Evolutionary conservation across 352 stramenopile genomes (phyloP), one percentile per base, ranked within the genome.

Genomic region (Phytophthora pistaciae): DNA sequence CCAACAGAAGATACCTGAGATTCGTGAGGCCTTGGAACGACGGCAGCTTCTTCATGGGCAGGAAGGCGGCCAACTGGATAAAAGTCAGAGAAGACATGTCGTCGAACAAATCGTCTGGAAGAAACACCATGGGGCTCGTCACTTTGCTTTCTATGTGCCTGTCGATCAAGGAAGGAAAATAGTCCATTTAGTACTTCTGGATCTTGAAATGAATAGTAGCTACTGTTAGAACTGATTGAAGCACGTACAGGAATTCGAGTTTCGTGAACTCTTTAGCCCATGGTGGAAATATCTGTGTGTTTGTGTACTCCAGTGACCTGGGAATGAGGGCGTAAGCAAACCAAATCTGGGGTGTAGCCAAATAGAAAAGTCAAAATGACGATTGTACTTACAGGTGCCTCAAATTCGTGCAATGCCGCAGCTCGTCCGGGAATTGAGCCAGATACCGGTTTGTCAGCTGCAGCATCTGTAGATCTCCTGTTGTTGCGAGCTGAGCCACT

Each of bases 221-320:
- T n/a, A n/a, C n/a, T n/a, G n/a, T n/a, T n/a, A n/a, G n/a, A n/a
- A n/a, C n/a, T n/a, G n/a, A n/a, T n/a, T 29, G 25, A 5, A 29
- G 9, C 33, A 40, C 66, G 7, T 60, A 82, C 75, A 86, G 11
- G 53, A 68, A 77, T 29, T 84, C 65, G 27, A 86, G 65, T 3
- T 72, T 54, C 1, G 62, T 70, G 38, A 83, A 69, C 3, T 79
- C 56, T 9, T 58, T 79, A 31, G 60, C 60, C 77, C 79, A 83
- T 0, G 40, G n/a, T 16, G 79, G 74, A 4, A 87, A 16, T 6
- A 38, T 63, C 10, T 55, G 20, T 0, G 66, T 87, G 44, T 83
- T 58, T 0, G 76, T 76, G 60, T 87, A 81, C 9, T 74, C 59
- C 1, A 87, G 53, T 0, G 79, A 75, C 20, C 77, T n/a, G n/a